phyloP scores from a whole-genome alignment of 2,329 filamentous ascomycete species.

The Ceratocystis alfenasii region DNA sequence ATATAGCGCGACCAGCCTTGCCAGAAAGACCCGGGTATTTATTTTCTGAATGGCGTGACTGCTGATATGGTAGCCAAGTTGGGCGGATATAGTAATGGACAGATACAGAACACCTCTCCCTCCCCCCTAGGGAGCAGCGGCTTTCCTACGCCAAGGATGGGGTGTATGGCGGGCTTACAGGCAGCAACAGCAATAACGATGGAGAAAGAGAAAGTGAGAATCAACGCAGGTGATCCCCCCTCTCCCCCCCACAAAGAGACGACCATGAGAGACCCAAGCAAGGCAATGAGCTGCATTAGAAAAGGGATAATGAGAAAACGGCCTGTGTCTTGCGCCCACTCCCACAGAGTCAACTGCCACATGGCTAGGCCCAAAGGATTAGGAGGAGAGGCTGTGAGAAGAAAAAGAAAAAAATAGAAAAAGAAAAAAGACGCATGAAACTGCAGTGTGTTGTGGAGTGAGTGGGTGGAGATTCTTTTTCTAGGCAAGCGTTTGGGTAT shows the following conservation, averaged over 20 bases:
- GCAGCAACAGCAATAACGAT: too few species aligned
- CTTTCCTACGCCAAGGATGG: too few species aligned
- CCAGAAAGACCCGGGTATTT: not conserved
- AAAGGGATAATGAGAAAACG: not conserved
- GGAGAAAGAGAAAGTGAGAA: too few species aligned
- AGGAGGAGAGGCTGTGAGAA: not conserved
- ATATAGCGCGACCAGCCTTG: not conserved
- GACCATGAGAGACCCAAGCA: not conserved
- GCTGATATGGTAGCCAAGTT: not conserved
- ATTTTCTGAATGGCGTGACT: conserved; percentile 3
- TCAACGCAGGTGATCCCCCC: not conserved
- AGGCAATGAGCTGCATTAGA: not conserved
- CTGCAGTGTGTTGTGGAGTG: too few species aligned
- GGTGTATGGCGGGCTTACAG: too few species aligned
- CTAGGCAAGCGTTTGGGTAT: too few species aligned
- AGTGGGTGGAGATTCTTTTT: not conserved
- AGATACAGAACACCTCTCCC: too few species aligned
- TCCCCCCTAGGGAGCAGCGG: too few species aligned
- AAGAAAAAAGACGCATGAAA: not conserved
- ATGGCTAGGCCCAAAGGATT: not conserved
- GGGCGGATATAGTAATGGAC: too few species aligned
- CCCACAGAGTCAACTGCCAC: not conserved
- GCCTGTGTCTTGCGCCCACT: not conserved
- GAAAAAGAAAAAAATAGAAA: not conserved
- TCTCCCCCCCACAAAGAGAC: not conserved